phyloP scores from a whole-genome alignment of 495 filamentous ascomycete species.

The Barbatosphaeria neglecta region DNA sequence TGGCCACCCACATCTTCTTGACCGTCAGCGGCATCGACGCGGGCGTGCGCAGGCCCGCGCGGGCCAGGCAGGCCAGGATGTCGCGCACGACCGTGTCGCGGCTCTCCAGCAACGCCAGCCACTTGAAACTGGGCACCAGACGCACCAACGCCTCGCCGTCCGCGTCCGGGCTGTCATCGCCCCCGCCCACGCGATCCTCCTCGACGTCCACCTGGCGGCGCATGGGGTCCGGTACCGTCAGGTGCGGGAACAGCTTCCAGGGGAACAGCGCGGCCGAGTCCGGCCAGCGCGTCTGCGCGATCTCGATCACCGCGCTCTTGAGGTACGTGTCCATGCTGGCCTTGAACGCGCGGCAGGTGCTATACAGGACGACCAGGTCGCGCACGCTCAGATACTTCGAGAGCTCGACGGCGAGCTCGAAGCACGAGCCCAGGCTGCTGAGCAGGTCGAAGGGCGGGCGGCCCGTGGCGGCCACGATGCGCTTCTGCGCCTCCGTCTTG shows the following conservation, averaged over 20 bases:
- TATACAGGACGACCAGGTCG: slow-evolving; percentile 44
- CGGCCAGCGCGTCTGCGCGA: slow-evolving; percentile 23
- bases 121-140: slow-evolving; percentile 14
- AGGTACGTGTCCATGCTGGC: slow-evolving; percentile 34
- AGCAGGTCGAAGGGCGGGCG: slow-evolving; percentile 35
- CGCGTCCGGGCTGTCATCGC: too few relatives aligned
- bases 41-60: slow-evolving; percentile 42
- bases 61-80: slow-evolving; percentile 41
- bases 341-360: slow-evolving; percentile 46
- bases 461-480: not conserved
- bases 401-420: slow-evolving; percentile 39
- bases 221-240: slow-evolving; percentile 40
- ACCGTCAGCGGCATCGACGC: slow-evolving; percentile 26
- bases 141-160: too few relatives aligned
- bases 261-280: slow-evolving; percentile 38
- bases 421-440: slow-evolving; percentile 28
- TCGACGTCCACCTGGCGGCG: slow-evolving; percentile 9
- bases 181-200: too few relatives aligned
- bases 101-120: slow-evolving; percentile 16
- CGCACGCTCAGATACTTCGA: slow-evolving; percentile 34
- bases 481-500: not conserved
- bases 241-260: slow-evolving; percentile 33
- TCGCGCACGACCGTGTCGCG: slow-evolving; percentile 26
- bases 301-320: slow-evolving; percentile 18
- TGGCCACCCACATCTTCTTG: slow-evolving; percentile 54